Conservation (phyloP, 805 yeast genomes). For the Wickerhamomyces bovis region DNA sequence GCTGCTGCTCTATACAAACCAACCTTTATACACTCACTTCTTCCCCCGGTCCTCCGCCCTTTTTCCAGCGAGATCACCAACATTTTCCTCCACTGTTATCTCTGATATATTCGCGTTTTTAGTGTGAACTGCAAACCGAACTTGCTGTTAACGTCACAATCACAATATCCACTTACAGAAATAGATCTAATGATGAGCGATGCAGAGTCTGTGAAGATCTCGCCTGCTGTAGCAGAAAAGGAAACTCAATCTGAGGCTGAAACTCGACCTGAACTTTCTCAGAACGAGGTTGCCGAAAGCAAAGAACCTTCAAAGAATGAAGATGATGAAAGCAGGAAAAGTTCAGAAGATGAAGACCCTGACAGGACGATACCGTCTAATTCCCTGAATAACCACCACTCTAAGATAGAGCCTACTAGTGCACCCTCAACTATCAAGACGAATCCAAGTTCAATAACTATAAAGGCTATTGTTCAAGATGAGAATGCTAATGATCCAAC, state of each 20-base stretch:
- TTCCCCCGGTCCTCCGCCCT: neutral
- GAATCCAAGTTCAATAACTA: neutral
- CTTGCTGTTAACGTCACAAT: neutral
- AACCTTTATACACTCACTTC: neutral
- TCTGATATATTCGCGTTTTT: neutral
- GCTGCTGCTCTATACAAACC: neutral
- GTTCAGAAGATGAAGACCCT: neutral
- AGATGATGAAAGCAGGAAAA: neutral
- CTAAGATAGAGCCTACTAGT: neutral
- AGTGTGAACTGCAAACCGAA: no score
- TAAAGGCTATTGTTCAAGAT: neutral
- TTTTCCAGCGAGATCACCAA: no score
- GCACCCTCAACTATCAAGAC: neutral
- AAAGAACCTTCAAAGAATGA: neutral
- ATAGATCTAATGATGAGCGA: neutral
- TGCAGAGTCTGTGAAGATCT: neutral
- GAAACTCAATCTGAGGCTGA: neutral
- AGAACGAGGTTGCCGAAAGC: neutral
- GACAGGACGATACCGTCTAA: neutral
- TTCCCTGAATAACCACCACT: neutral
- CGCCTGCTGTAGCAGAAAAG: no score
- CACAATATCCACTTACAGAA: no score
- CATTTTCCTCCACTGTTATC: neutral
- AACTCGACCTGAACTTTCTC: neutral
- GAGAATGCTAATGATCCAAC: neutral